Evolutionary conservation across 2,329 filamentous ascomycete genomes (phyloP), one percentile per base, ranked within the genome.

Genomic region (Aspergillus fumigatus): DNA sequence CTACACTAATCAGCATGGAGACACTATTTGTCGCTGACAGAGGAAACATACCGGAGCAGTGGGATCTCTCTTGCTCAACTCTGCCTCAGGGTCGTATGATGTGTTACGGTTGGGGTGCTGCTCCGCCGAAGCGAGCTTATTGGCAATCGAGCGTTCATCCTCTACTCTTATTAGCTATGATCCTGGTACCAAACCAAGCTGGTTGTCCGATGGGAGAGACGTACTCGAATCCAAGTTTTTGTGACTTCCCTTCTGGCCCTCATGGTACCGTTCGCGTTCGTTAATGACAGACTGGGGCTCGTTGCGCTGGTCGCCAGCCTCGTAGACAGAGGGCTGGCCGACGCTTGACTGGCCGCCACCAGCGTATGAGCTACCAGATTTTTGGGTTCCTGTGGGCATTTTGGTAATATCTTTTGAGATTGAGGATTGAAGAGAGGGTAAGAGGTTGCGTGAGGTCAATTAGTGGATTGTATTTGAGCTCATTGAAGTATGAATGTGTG

Each of bases 291-390:
- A 79, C 57, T 82, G 70, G 59, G 84, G 82, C 59, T 75, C 71
- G 71, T 85, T 90, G 66, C 84, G 82, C 80, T 94, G 89, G 75
- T 94, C 89, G 57, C 86, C 87, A 56, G 82, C 86, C 77, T 92
- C 88, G 77, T 94, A 92, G 71, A 90, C 76, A 59, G 75, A 72
- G 61, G 75, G 67, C 71, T 78, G 81, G 64, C 89, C 90, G 70
- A 93, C 88, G 70, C 80, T 88, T 56, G 88, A 89, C 55, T 73
- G 76, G 66, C 77, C 77, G 65, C 77, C 79, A 27, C 59, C 43
- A 23, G 43, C 10, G 43, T 57, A 60, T 57, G 57, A 51, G 27
- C 48, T 79, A 23, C 43, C 43, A 11, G 43, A 47, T 17, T 26
- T 47, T 11, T 23, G 21, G 43, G 21, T 23, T 11, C 10, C 43